phyloP scores from a whole-genome alignment of 192 early-diverging fungal genomes.

The Chytriomyces confervae region DNA sequence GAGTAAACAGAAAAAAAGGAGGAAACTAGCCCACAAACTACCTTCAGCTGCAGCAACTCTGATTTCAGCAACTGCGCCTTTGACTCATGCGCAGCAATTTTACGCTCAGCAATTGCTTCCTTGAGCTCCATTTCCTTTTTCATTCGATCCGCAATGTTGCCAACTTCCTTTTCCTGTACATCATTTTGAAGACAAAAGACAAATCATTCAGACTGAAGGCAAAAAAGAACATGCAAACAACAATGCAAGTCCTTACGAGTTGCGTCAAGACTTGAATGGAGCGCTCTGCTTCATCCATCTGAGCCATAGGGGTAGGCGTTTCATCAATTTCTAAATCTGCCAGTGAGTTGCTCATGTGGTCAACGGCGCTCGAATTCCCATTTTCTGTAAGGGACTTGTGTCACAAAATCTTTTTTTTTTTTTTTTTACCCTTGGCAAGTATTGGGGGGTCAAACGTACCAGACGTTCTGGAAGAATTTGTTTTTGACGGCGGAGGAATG shows the following conservation, averaged over 20 bases:
- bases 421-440: too few relatives aligned
- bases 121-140: constrained; percentile 41
- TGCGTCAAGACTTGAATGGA: constrained; percentile 26
- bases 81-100: constrained; percentile 34
- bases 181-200: neutral
- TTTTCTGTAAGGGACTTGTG: too few relatives aligned
- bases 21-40: neutral
- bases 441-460: neutral
- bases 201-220: too few relatives aligned
- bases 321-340: constrained; percentile 19
- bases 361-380: neutral
- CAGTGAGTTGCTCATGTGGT: constrained; percentile 27
- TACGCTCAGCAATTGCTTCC: constrained; percentile 31
- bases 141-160: constrained; percentile 30
- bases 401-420: too few relatives aligned
- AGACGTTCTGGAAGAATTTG: neutral
- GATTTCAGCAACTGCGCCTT: constrained; percentile 25
- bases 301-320: constrained; percentile 7
- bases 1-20: neutral
- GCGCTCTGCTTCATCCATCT: constrained; percentile 33
- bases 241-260: neutral
- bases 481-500: neutral
- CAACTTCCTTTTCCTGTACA: constrained; percentile 34
- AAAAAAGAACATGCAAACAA: neutral
- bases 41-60: constrained; percentile 20